Percentiles rank a stretch among this genome's conserved stretches.
phyloP scores from a whole-genome alignment of 2,329 filamentous ascomycete genomes.

The Cladosporium sphaerospermum region DNA sequence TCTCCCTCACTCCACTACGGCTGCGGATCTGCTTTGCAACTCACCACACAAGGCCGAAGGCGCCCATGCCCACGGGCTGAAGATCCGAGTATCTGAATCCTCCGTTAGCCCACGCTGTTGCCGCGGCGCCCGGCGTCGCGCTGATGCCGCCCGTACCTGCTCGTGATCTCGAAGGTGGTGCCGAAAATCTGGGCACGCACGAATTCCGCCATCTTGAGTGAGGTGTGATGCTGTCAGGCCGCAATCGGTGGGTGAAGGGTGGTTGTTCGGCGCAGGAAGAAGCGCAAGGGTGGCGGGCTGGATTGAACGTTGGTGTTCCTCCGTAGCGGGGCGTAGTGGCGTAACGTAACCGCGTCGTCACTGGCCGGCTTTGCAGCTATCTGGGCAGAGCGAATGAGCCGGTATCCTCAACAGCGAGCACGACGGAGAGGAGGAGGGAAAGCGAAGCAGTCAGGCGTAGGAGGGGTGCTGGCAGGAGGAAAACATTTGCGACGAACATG shows the following conservation, averaged over 20 bases:
- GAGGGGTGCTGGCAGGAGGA: not conserved
- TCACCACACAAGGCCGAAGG: constrained; percentile 95
- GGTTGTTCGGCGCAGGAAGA: not conserved
- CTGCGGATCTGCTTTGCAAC: constrained; percentile 11
- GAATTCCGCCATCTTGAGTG: constrained; percentile 86
- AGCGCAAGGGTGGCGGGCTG: constrained; percentile 1
- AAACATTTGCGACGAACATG: not conserved
- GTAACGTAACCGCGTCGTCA: constrained; percentile 1
- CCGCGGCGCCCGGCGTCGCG: constrained; percentile 10
- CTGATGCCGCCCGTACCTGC: constrained; percentile 57
- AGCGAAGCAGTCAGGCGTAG: not conserved
- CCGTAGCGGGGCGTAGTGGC: not conserved
- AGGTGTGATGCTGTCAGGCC: constrained; percentile 11
- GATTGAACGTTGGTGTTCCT: constrained; percentile 4
- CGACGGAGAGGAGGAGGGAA: not conserved
- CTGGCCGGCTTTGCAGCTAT: not conserved
- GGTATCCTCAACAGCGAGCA: not conserved
- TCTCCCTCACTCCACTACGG: not conserved
- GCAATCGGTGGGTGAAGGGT: constrained; percentile 1
- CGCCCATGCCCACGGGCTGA: constrained; percentile 98
- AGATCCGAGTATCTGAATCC: constrained; percentile 81
- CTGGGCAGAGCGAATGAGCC: constrained; percentile 3
- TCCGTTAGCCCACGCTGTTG: constrained; percentile 16
- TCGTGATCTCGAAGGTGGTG: constrained; percentile 99
- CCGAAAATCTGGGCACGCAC: constrained; percentile 98